phyloP scores from a whole-genome alignment of 257 asterid species.

The Solanum neorickii region DNA sequence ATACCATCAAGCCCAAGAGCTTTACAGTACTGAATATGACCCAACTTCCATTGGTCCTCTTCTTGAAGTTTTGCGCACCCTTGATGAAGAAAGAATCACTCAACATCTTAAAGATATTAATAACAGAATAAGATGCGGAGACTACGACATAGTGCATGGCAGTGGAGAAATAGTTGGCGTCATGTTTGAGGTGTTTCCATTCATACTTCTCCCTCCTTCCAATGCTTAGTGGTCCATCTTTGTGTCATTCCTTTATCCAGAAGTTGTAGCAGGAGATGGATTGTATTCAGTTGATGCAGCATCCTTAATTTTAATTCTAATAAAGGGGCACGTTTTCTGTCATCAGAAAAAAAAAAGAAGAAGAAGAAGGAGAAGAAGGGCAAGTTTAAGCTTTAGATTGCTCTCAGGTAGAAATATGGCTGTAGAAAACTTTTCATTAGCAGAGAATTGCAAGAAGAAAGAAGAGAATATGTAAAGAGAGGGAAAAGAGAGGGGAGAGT shows the following conservation, averaged over 20 bases:
- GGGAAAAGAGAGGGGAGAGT: neutral
- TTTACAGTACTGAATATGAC: slow-evolving; percentile 62
- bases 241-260: neutral
- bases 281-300: neutral
- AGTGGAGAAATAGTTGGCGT: slow-evolving; percentile 69
- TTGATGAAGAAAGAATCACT: slow-evolving; percentile 82
- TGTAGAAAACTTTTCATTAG: neutral
- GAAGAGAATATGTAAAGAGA: neutral
- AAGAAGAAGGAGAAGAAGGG: neutral
- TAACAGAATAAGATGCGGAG: slow-evolving; percentile 43
- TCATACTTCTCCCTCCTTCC: neutral
- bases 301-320: neutral
- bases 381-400: neutral
- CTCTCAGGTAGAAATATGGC: neutral
- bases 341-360: neutral
- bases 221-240: neutral
- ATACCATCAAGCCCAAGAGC: slow-evolving; percentile 90
- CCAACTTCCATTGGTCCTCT: slow-evolving; percentile 63
- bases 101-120: slow-evolving; percentile 67
- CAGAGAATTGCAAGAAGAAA: neutral
- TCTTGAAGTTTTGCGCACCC: slow-evolving; percentile 59
- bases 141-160: slow-evolving; percentile 39
- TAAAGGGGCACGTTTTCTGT: neutral
- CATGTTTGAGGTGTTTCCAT: slow-evolving; percentile 72
- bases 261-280: neutral